Evolutionary conservation across 306 rosid genomes (phyloP), one percentile per base, ranked within the genome.

Genomic region (Vigna reflexopilosa): DNA sequence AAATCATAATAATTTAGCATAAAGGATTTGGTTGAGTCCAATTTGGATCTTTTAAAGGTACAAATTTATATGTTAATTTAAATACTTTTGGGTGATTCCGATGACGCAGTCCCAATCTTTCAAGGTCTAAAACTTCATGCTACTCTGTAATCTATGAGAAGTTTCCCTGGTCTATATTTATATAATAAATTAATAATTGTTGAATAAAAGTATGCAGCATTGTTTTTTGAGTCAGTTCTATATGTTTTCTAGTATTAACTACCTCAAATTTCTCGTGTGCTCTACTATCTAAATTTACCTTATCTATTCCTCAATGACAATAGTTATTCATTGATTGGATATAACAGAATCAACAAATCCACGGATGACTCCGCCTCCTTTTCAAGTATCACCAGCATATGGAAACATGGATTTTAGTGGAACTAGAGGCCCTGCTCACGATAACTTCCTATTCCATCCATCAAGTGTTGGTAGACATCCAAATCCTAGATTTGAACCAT

Each of bases 271-370:
- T 77, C 67, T 45, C 19, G 7, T 50, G 38, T 28, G 56, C 64
- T 49, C 48, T 70, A 13, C 57, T 26, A 10, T 70, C 45, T 67
- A 28, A 36, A 79, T 54, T 44, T 74, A 62, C 30, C 10, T 61
- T 65, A 38, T 48, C 66, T 72, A 81, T 74, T 36, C 42, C 19
- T 77, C 81, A 10, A 8, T 80, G 69, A 86, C 65, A 75, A 59
- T 51, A 73, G 48, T 50, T 30, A 47, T 75, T 54, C 56, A 32
- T 75, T 64, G 56, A 17, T 38, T 79, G 74, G 81, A 81, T 80
- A 76, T 77, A 80, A 85, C 84, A 87, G 97, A 78, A 81, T 69
- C 85, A 62, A 70, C 82, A 80, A 83, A 86, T 80, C 63, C 85
- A 38, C 89, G 75, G 80, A 74, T 83, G 88, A 45, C 78, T 69